phyloP scores from a whole-genome alignment of 192 early-diverging fungal species.

The Spinellus fusiger region DNA sequence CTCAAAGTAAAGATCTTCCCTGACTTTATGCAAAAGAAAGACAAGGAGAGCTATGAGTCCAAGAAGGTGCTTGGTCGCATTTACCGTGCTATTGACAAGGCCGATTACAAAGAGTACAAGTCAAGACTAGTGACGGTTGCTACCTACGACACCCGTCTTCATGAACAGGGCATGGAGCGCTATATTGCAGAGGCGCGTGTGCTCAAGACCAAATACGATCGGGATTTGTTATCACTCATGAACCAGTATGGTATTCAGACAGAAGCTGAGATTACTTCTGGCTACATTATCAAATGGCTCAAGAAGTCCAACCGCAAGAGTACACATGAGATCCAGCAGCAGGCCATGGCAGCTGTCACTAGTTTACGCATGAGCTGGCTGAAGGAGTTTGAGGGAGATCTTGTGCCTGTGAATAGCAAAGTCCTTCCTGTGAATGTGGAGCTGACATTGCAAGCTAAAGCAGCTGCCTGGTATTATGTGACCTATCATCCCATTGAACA shows the following conservation, averaged over 20 bases:
- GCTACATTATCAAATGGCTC: conserved; percentile 31
- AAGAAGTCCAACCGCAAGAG: conserved; percentile 40
- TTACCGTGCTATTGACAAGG: conserved; percentile 40
- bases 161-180: conserved; percentile 39
- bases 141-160: conserved; percentile 32
- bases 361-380: conserved; percentile 37
- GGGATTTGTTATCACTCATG: conserved; percentile 49
- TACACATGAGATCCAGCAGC: conserved; percentile 43
- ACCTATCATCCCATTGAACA: conserved; percentile 50
- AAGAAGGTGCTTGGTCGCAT: conserved; percentile 47
- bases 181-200: conserved; percentile 46
- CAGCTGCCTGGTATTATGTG: conserved; percentile 67
- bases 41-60: conserved; percentile 46
- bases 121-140: conserved; percentile 17
- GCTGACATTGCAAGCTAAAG: conserved; percentile 37
- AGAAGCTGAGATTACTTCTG: conserved; percentile 39
- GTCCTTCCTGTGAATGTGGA: conserved; percentile 9
- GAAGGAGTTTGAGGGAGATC: conserved; percentile 40
- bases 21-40: conserved; percentile 69
- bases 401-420: conserved; percentile 21
- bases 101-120: conserved; percentile 39
- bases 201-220: conserved; percentile 43
- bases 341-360: conserved; percentile 32
- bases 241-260: conserved; percentile 56
- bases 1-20: conserved; percentile 45